phyloP scores from a whole-genome alignment of 1,139 yeast genomes.

The Geotrichum reessii region DNA sequence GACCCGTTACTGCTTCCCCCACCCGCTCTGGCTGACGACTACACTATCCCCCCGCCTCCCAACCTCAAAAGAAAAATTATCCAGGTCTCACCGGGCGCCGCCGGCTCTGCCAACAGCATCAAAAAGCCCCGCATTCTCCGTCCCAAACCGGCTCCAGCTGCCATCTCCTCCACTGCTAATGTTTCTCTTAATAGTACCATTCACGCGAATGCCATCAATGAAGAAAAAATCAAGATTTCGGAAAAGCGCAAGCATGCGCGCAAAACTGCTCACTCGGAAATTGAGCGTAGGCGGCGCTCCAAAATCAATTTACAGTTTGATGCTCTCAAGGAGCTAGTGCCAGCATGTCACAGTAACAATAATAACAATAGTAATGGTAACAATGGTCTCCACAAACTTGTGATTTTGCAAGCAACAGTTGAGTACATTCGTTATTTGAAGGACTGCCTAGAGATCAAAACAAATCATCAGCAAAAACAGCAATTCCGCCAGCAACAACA shows the following conservation, averaged over 20 bases:
- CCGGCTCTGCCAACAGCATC: not conserved
- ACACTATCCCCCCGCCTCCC: not conserved
- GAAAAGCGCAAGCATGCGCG: constrained; percentile 44
- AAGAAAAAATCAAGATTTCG: not conserved
- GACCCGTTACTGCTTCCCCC: constrained; percentile 9
- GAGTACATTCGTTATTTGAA: constrained; percentile 71
- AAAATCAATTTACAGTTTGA: constrained; percentile 81
- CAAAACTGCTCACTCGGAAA: constrained; percentile 63
- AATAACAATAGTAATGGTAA: constrained; percentile 21
- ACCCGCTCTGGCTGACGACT: constrained; percentile 3
- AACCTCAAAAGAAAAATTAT: constrained; percentile 4
- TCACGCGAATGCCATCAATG: not conserved
- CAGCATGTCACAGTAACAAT: constrained; percentile 49
- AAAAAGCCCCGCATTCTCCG: not conserved
- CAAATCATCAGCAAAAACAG: constrained; percentile 1
- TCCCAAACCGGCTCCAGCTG: not conserved
- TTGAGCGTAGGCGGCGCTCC: constrained; percentile 71
- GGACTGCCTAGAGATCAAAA: constrained; percentile 25
- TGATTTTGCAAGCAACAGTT: constrained; percentile 73
- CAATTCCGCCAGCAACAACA: not conserved
- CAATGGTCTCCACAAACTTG: constrained; percentile 73
- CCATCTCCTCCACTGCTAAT: not conserved
- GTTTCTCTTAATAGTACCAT: not conserved
- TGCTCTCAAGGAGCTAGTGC: constrained; percentile 68
- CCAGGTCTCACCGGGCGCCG: not conserved